phyloP scores from a whole-genome alignment of 2,329 filamentous ascomycete species.

The Phialophora chinensis region DNA sequence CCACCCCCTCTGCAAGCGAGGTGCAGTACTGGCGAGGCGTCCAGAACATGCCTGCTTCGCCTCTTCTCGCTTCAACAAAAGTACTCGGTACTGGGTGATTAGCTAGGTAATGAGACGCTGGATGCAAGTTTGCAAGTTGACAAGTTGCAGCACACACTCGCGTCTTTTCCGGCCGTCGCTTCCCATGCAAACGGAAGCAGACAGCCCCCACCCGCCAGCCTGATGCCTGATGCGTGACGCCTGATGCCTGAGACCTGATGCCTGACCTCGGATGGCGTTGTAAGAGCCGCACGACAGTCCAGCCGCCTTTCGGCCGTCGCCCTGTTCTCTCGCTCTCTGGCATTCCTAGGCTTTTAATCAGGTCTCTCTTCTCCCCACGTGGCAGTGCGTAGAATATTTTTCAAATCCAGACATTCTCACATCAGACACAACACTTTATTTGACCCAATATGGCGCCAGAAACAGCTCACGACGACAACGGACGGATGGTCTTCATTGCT shows the following conservation, averaged over 20 bases:
- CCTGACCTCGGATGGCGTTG: too few species aligned
- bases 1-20: not conserved
- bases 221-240: not conserved
- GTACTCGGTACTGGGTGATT: too few species aligned
- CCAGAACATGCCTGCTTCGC: not conserved
- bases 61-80: not conserved
- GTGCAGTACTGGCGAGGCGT: not conserved
- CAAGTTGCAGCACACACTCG: too few species aligned
- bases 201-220: not conserved
- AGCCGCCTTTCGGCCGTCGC: too few species aligned
- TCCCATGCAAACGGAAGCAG: not conserved
- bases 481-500: not conserved
- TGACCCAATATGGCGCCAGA: slow-evolving; percentile 1
- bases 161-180: not conserved
- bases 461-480: not conserved
- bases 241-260: too few species aligned
- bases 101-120: not conserved
- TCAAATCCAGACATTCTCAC: too few species aligned
- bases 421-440: not conserved
- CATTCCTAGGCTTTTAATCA: too few species aligned
- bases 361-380: too few species aligned
- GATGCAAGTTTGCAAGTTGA: not conserved
- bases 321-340: too few species aligned
- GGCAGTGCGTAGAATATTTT: too few species aligned
- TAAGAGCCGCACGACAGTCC: too few species aligned